Conservation (phyloP, 257 asterid species). For the Leptodermis oblonga region DNA sequence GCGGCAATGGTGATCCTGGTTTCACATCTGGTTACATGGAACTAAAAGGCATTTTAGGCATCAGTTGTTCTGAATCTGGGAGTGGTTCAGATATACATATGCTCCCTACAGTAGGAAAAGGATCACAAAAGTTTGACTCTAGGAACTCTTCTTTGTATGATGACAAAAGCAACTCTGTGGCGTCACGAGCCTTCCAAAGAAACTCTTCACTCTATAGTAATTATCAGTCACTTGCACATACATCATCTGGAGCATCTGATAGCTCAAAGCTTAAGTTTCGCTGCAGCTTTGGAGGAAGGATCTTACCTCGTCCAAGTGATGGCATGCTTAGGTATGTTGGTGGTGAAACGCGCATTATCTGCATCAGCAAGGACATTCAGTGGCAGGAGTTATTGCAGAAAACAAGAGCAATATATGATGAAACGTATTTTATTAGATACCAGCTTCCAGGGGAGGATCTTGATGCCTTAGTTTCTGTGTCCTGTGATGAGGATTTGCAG, state of each 20-base stretch:
- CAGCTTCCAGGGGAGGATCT: slow-evolving; percentile 98
- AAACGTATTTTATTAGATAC: slow-evolving; percentile 60
- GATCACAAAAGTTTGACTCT: slow-evolving; percentile 35
- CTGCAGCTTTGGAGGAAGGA: slow-evolving; percentile 91
- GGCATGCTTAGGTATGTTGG: slow-evolving; percentile 93
- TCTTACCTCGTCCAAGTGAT: slow-evolving; percentile 89
- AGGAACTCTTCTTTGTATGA: slow-evolving; percentile 38
- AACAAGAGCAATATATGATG: slow-evolving; percentile 47
- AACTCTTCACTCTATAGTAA: slow-evolving; percentile 40
- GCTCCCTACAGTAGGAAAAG: slow-evolving; percentile 28
- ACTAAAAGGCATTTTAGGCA: slow-evolving; percentile 53
- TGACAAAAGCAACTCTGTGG: slow-evolving; percentile 35
- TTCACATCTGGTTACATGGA: slow-evolving; percentile 54
- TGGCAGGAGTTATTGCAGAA: slow-evolving; percentile 70
- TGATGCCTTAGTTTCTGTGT: slow-evolving; percentile 83
- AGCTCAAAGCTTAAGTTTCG: slow-evolving; percentile 64
- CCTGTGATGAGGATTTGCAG: slow-evolving; percentile 78
- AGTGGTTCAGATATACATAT: slow-evolving; percentile 58
- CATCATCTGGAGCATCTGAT: slow-evolving; percentile 59
- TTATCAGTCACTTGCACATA: slow-evolving; percentile 28
- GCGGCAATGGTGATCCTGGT: slow-evolving; percentile 52
- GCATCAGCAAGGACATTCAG: slow-evolving; percentile 60
- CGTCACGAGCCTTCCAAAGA: slow-evolving; percentile 29
- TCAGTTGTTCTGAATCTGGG: slow-evolving; percentile 50
- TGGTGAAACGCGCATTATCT: slow-evolving; percentile 86